Evolutionary conservation across 2,329 filamentous ascomycete genomes (phyloP), one percentile per base, ranked within the genome.

Genomic region (Penicillium fuscoglaucum): DNA sequence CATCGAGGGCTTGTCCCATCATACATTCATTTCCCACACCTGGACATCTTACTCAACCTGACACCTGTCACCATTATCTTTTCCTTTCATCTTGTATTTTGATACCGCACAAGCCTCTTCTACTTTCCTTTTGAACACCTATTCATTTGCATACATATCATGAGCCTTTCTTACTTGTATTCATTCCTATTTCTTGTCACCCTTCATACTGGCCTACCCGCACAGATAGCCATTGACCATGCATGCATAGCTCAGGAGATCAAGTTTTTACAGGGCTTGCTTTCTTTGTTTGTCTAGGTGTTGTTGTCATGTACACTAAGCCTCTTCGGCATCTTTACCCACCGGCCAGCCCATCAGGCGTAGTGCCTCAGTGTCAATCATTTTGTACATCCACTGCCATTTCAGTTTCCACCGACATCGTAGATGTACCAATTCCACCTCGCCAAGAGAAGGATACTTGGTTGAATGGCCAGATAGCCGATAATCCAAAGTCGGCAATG

Each of bases 341-440:
- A 60, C 53, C 46, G 69, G 63, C 61, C 65, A 69, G 49, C 66
- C 66, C 72, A 75, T 74, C 41, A 71, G 62, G 57, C 62, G 63
- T 53, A 76, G 52, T 28, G 62, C 57, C 49, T 73, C 67, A 24
- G 60, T 64, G 58, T 78, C 74, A 60, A 78, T 61, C 61, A 66
- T 71, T 67, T 77, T 78, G 66, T 73, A 78, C 64, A 66, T 71
- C 69, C 76, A 76, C 55, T 76, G 68, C 68, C 73, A 78, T n/a
- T 62, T 62, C 7, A 78, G 44, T n/a, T 37, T 65, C 66, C 68
- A 71, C 33, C 21, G 54, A 24, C 33, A 54, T 17, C 46, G 53
- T 6, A 21, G 41, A 28, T 52, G 50, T 28, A 51, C 39, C 33
- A 66, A 35, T 6, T 57, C 50, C 19, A 61, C 40, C 39, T 62